Evolutionary conservation across 495 filamentous ascomycete species (phyloP).

Genomic region (Daldinia loculata): DNA sequence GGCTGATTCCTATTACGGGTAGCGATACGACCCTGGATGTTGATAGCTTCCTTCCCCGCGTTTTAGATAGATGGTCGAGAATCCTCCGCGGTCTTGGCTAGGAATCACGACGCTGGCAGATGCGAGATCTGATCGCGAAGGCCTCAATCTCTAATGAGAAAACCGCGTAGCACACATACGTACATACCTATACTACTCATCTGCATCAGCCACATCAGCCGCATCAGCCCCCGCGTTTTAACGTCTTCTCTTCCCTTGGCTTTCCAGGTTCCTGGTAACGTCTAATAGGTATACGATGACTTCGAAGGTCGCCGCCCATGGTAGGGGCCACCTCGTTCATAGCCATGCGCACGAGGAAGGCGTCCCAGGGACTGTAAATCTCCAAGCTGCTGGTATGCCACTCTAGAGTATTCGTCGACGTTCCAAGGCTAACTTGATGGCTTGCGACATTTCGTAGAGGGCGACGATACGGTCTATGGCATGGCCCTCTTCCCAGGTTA

Average conservation of each 20-base stretch:
- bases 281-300: conserved; percentile 23
- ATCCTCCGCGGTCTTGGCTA: conserved; percentile 31
- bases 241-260: conserved; percentile 5
- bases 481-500: conserved; percentile 65
- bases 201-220: conserved; percentile 22
- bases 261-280: conserved; percentile 13
- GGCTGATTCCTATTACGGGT: conserved; percentile 24
- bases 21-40: conserved; percentile 21
- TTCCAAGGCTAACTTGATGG: background rate
- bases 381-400: conserved; percentile 53
- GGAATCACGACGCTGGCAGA: conserved; percentile 9
- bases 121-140: conserved; percentile 21
- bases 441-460: conserved; percentile 52
- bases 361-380: conserved; percentile 67
- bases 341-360: conserved; percentile 68
- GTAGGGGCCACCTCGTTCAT: conserved; percentile 36
- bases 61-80: conserved; percentile 29
- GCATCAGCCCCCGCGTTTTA: conserved; percentile 1
- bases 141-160: conserved; percentile 1
- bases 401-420: background rate
- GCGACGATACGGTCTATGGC: conserved; percentile 67
- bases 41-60: conserved; percentile 37
- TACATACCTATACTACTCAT: conserved; percentile 6
- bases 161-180: conserved; percentile 4
- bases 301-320: conserved; percentile 18